These are phyloP conservation scores for Paradendryphiella salina DNA, from an alignment of 2,329 filamentous ascomycete species.

Conservation along the genomic window DNA sequence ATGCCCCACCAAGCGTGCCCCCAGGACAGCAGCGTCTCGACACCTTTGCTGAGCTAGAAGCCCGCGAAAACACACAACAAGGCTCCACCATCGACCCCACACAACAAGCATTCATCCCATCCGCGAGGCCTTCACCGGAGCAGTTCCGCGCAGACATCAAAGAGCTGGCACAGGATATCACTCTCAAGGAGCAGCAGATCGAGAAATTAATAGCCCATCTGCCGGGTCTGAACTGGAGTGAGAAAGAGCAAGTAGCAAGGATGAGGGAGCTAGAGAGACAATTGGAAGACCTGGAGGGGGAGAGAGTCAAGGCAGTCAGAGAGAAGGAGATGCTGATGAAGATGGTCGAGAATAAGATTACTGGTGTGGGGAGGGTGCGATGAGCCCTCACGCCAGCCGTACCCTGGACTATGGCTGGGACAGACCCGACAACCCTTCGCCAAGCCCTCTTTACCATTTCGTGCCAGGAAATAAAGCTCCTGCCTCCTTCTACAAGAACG, in stretches of 20 bases:
- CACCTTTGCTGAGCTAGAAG: conserved; percentile 39
- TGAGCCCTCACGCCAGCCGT: conserved; percentile 7
- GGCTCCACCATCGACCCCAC: conserved; percentile 16
- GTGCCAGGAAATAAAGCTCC: neutral
- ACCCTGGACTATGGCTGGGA: neutral
- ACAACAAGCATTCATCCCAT: conserved; percentile 14
- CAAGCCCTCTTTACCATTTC: neutral
- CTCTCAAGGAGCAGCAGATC: conserved; percentile 81
- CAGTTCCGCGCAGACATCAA: conserved; percentile 68
- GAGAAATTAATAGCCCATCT: conserved; percentile 74
- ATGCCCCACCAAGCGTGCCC: conserved; percentile 49
- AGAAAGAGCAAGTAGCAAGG: conserved; percentile 71
- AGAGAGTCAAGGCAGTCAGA: conserved; percentile 47
- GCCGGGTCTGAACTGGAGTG: conserved; percentile 77
- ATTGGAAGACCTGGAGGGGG: conserved; percentile 49
- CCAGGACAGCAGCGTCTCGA: conserved; percentile 49
- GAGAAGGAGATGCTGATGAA: conserved; percentile 50
- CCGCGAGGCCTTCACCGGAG: conserved; percentile 20
- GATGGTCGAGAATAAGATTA: conserved; percentile 54
- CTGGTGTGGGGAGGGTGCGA: conserved; percentile 30
- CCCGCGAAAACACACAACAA: conserved; percentile 27
- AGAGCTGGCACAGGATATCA: conserved; percentile 75
- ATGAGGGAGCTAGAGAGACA: conserved; percentile 52
- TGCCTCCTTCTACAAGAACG: neutral
- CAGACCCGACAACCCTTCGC: neutral